These are phyloP conservation scores for Ogataea nonfermentans DNA, from an alignment of 805 yeast species.

Conservation along the genomic window DNA sequence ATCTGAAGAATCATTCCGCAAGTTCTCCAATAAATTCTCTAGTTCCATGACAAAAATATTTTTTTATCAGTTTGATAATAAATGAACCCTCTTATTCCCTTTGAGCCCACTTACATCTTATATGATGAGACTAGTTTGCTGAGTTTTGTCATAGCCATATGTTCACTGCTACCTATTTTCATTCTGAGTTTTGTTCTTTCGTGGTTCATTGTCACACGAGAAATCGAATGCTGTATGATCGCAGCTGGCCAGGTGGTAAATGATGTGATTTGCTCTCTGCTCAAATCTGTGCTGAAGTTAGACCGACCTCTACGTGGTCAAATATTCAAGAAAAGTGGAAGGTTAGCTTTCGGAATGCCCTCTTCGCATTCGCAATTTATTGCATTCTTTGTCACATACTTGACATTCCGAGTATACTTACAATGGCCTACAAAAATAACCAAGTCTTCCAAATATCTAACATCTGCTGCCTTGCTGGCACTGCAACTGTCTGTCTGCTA, in stretches of 20 bases:
- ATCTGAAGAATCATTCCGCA: neutral
- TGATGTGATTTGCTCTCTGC: slow-evolving; percentile 66
- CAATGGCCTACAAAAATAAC: slow-evolving; percentile 41
- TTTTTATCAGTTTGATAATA: too few species aligned
- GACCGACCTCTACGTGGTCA: slow-evolving; percentile 64
- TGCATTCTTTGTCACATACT: slow-evolving; percentile 74
- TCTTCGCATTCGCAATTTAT: slow-evolving; percentile 95
- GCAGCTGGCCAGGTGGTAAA: slow-evolving; percentile 84
- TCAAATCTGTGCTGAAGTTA: slow-evolving; percentile 63
- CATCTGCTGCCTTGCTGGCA: slow-evolving; percentile 29
- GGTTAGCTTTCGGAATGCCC: slow-evolving; percentile 85
- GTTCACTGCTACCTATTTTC: slow-evolving; percentile 79
- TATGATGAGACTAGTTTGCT: slow-evolving; percentile 66
- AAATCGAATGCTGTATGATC: slow-evolving; percentile 77
- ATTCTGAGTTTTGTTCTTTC: slow-evolving; percentile 76
- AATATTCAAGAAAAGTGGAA: slow-evolving; percentile 31
- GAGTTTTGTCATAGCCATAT: slow-evolving; percentile 62
- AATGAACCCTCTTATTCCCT: slow-evolving; percentile 45
- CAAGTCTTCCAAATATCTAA: slow-evolving; percentile 28
- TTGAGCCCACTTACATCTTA: slow-evolving; percentile 82
- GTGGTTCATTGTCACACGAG: slow-evolving; percentile 80
- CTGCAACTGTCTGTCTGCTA: slow-evolving; percentile 48
- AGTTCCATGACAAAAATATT: too few species aligned
- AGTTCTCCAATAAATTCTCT: neutral
- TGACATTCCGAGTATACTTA: slow-evolving; percentile 41